A percentile compares a stretch with the other conserved stretches of the same genome.
Evolutionary conservation across 2,329 filamentous ascomycete species (phyloP).

Genomic region (Fusarium luffae): DNA sequence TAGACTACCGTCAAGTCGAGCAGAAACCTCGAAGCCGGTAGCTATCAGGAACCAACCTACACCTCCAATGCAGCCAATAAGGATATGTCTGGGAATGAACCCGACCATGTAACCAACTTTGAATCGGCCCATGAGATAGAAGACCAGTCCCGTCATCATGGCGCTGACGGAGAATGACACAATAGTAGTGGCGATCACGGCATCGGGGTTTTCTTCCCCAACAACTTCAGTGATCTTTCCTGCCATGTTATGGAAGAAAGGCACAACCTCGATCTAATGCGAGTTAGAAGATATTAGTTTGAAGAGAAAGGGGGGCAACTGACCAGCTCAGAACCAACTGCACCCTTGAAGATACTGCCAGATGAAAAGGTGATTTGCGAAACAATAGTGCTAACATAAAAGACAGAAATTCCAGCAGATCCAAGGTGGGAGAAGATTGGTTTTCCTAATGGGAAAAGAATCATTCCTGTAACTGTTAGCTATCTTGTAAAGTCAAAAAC

Average conservation of each 20-base stretch:
- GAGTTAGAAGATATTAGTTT: constrained; percentile 6
- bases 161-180: constrained; percentile 91
- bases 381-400: constrained; percentile 97
- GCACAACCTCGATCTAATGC: constrained; percentile 88
- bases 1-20: constrained; percentile 85
- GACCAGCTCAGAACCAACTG: constrained; percentile 92
- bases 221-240: constrained; percentile 83
- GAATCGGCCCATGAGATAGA: constrained; percentile 89
- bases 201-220: constrained; percentile 82
- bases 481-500: not conserved
- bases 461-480: constrained; percentile 72
- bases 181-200: constrained; percentile 94
- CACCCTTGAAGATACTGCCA: constrained; percentile 89
- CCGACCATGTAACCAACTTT: constrained; percentile 92
- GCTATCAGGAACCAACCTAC: constrained; percentile 94
- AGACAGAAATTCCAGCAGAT: constrained; percentile 95
- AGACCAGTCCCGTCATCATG: constrained; percentile 88
- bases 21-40: constrained; percentile 93
- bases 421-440: constrained; percentile 87
- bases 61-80: constrained; percentile 96
- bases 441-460: constrained; percentile 90
- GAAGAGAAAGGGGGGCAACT: constrained; percentile 40
- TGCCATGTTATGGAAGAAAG: constrained; percentile 99
- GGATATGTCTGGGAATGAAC: constrained; percentile 95
- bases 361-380: constrained; percentile 90